These are phyloP conservation scores for Cladosporium oxysporum DNA, from an alignment of 2,329 filamentous ascomycete genomes.

Conservation along the genomic window DNA sequence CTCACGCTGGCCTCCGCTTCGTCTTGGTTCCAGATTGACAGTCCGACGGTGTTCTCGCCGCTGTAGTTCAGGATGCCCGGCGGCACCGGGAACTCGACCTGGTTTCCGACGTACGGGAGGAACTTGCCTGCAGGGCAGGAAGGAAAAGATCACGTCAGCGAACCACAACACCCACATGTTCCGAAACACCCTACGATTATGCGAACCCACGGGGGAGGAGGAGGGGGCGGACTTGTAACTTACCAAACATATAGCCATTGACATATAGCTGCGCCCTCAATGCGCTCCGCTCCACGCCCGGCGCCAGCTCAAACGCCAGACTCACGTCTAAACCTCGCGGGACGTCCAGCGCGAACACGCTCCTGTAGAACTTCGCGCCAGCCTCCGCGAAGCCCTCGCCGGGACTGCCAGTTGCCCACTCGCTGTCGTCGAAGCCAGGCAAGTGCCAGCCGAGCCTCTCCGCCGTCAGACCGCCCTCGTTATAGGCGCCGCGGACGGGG, in stretches of 20 bases:
- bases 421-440: constrained; percentile 54
- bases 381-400: constrained; percentile 50
- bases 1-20: constrained; percentile 45
- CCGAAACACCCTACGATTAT: not conserved
- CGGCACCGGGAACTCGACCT: constrained; percentile 62
- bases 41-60: constrained; percentile 58
- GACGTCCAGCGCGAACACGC: constrained; percentile 52
- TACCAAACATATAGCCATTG: constrained; percentile 54
- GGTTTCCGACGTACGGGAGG: constrained; percentile 61
- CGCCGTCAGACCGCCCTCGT: constrained; percentile 60
- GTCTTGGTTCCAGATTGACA: constrained; percentile 61
- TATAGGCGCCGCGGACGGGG: constrained; percentile 56
- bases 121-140: constrained; percentile 53
- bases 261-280: constrained; percentile 61
- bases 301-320: constrained; percentile 58
- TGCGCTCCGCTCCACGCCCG: constrained; percentile 39
- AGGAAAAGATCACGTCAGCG: constrained; percentile 15
- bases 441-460: constrained; percentile 63
- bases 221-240: not conserved
- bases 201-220: not conserved
- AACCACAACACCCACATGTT: not conserved
- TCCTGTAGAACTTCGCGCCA: constrained; percentile 59
- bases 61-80: constrained; percentile 60
- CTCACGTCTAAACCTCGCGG: constrained; percentile 56
- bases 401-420: constrained; percentile 44